phyloP scores from a whole-genome alignment of 768 basidiomycete species.

The Nidula microcarpa region DNA sequence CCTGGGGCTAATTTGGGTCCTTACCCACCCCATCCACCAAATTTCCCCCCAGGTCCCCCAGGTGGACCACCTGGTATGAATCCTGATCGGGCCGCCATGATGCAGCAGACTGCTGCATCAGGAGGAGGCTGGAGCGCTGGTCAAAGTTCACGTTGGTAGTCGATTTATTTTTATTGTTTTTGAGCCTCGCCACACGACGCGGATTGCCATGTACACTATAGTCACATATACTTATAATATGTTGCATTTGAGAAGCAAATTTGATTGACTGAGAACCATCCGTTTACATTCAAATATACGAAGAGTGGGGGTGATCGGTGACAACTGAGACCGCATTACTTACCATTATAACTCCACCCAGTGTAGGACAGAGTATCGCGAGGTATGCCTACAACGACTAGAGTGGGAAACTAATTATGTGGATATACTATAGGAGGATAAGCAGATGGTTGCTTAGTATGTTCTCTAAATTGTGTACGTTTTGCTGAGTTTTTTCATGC shows the following conservation, averaged over 20 bases:
- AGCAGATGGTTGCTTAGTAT: constrained; percentile 3
- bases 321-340: too few species aligned
- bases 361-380: too few species aligned
- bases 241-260: not conserved
- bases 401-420: not conserved
- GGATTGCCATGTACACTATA: too few species aligned
- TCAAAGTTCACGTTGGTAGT: constrained; percentile 10
- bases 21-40: constrained; percentile 35
- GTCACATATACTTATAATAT: not conserved
- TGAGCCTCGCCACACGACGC: too few species aligned
- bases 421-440: not conserved
- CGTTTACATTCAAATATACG: too few species aligned
- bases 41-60: constrained; percentile 36
- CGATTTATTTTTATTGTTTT: too few species aligned
- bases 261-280: too few species aligned
- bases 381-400: too few species aligned
- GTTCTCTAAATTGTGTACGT: constrained; percentile 22
- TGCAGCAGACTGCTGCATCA: constrained; percentile 36
- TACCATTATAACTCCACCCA: too few species aligned
- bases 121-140: constrained; percentile 17
- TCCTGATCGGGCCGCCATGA: constrained; percentile 62
- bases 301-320: too few species aligned
- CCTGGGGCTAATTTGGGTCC: constrained; percentile 5
- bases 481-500: constrained; percentile 51
- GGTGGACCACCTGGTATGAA: constrained; percentile 59